Evolutionary conservation across 2,329 filamentous ascomycete species (phyloP).

Genomic region (Cryphonectria radicalis): DNA sequence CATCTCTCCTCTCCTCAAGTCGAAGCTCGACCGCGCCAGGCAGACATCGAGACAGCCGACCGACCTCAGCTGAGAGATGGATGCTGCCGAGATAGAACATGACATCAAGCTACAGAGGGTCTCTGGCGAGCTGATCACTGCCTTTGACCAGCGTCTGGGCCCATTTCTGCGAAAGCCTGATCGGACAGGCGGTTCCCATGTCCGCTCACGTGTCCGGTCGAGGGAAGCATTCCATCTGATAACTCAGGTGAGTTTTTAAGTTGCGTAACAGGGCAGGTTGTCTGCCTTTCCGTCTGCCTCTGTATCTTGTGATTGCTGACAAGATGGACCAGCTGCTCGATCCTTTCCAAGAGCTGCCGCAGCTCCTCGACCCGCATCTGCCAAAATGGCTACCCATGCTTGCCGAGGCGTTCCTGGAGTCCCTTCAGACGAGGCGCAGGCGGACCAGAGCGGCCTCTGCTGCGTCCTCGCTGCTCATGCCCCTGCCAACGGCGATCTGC

Average conservation of each 20-base stretch:
- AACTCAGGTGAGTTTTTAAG: constrained; percentile 43
- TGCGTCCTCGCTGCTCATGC: constrained; percentile 49
- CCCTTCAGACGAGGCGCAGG: constrained; percentile 53
- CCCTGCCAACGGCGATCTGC: constrained; percentile 73
- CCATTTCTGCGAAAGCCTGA: constrained; percentile 58
- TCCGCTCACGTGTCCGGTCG: constrained; percentile 55
- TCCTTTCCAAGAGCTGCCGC: constrained; percentile 92
- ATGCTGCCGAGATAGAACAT: constrained; percentile 61
- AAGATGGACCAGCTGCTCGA: constrained; percentile 61
- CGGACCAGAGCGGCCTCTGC: constrained; percentile 41
- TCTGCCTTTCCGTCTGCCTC: background rate
- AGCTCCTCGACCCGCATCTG: constrained; percentile 85
- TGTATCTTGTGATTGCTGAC: constrained; percentile 29
- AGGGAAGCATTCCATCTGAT: constrained; percentile 55
- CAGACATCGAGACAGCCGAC: background rate
- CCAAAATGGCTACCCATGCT: constrained; percentile 75
- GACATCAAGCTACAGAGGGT: constrained; percentile 66
- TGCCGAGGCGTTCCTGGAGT: constrained; percentile 75
- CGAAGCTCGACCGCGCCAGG: background rate
- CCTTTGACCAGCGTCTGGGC: constrained; percentile 58
- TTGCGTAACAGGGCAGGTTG: background rate
- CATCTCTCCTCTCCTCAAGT: background rate
- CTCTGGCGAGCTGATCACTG: constrained; percentile 61
- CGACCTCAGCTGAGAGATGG: constrained; percentile 51
- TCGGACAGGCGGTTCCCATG: constrained; percentile 44